Evolutionary conservation across 2,329 filamentous ascomycete species (phyloP).

Genomic region (Cordyceps fumosorosea): DNA sequence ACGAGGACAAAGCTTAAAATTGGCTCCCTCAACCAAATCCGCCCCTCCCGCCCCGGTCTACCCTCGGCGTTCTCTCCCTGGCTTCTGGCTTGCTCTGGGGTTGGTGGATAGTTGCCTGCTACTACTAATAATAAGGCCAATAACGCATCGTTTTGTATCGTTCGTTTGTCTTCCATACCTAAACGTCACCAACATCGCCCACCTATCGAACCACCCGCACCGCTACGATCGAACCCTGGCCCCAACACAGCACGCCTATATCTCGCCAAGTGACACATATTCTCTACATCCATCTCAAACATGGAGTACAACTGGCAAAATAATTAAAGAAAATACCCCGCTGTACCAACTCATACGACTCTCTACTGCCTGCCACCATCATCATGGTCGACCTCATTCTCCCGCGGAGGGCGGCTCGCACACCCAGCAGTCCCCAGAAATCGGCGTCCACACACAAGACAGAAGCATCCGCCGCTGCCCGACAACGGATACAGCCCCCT

Average conservation of each 20-base stretch:
- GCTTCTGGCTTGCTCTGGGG: background rate
- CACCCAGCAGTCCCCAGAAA: slow-evolving; percentile 5
- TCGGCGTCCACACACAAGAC: background rate
- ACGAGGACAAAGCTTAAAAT: background rate
- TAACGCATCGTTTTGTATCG: too few species aligned
- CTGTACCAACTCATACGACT: background rate
- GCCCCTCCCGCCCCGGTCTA: background rate
- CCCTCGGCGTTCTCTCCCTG: slow-evolving; percentile 5
- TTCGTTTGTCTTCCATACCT: background rate
- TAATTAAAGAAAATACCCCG: background rate
- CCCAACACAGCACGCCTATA: background rate
- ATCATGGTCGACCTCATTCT: slow-evolving; percentile 15
- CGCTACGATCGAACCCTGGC: background rate
- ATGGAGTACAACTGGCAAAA: background rate
- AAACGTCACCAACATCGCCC: slow-evolving; percentile 1
- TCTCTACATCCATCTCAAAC: background rate
- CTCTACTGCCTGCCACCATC: background rate
- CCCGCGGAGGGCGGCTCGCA: slow-evolving; percentile 7
- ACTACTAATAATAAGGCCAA: too few species aligned
- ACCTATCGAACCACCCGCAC: background rate
- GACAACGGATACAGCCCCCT: background rate
- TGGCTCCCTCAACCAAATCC: background rate
- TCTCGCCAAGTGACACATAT: background rate
- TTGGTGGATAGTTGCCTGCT: background rate
- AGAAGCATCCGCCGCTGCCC: background rate